Evolutionary conservation across 1,284 basidiomycete species (phyloP), one percentile per base, ranked within the genome.

Genomic region (Schizopora paradoxa): DNA sequence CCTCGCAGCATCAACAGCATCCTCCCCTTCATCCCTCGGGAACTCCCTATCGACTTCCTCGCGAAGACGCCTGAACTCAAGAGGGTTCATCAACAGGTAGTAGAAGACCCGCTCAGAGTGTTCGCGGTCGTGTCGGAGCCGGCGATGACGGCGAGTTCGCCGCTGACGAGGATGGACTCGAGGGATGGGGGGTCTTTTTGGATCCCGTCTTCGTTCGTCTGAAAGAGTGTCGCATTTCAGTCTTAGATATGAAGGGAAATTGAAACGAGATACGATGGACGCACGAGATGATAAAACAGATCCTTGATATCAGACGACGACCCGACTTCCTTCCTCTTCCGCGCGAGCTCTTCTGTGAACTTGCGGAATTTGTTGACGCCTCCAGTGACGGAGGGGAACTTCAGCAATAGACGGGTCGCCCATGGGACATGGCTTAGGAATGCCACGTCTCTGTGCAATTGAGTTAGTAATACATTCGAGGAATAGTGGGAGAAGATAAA

Each of bases 81-180:
- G 48, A 4, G 65, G 65, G 46, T 69, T 55, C 27, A 41, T 40
- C 25, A 68, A 51, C 2, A 71, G 53, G 51, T 63, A 60, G 44
- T 63, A 64, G 8, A 59, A 49, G 2, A 61, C 42, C 60, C 60
- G 8, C 49, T 61, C 1, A 67, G 53, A 1, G 64, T 61, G 2
- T 61, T 63, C 16, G 63, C 53, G 21, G 57, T 59, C 5, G 64
- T 66, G 45, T 70, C 69, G 25, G 69, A 58, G 27, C 68, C 68
- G 4, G 48, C 48, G 14, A 68, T 31, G 31, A 72, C 67, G 4
- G 66, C 64, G 4, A 69, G 56, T 11, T 59, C 45, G 2, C 61
- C 55, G 36, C 67, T 64, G 10, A 62, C 56, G 13, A 58, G 42
- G 27, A 69, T 51, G 36, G 56, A 57, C 42, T 37, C 52, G 5